A percentile compares a stretch with the other conserved stretches of the same genome.
Conservation (phyloP, 2,329 filamentous ascomycete species). For the Cladosporium sp. region DNA sequence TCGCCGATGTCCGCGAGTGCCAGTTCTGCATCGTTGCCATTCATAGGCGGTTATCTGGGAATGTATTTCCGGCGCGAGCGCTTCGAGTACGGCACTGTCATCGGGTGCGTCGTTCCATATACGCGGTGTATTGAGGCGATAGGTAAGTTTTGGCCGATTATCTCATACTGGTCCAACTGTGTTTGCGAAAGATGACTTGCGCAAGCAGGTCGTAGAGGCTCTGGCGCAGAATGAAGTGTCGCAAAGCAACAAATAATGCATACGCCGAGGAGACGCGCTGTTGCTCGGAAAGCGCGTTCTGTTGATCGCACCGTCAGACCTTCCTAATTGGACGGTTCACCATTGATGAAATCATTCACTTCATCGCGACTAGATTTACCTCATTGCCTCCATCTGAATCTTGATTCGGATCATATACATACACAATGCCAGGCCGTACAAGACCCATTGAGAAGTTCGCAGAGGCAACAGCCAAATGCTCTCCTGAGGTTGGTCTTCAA, state of each 20-base stretch:
- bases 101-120: slow-evolving; percentile 23
- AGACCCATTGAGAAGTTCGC: slow-evolving; percentile 68
- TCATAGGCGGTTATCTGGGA: slow-evolving; percentile 25
- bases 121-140: neutral
- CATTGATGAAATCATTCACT: slow-evolving; percentile 6
- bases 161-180: neutral
- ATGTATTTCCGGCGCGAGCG: slow-evolving; percentile 30
- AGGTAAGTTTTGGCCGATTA: neutral
- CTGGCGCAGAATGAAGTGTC: slow-evolving; percentile 1
- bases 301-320: slow-evolving; percentile 1
- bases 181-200: neutral
- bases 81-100: slow-evolving; percentile 33
- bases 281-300: too few species aligned
- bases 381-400: too few species aligned
- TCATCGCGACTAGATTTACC: too few species aligned
- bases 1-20: slow-evolving; percentile 39
- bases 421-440: slow-evolving; percentile 43
- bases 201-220: neutral
- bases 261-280: slow-evolving; percentile 5
- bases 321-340: neutral
- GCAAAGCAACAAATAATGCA: neutral
- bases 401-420: neutral
- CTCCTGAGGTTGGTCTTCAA: slow-evolving; percentile 52
- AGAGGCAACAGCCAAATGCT: slow-evolving; percentile 61
- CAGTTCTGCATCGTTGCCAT: slow-evolving; percentile 28